Evolutionary conservation across 306 rosid species (phyloP).

Genomic region (Quercus alba): DNA sequence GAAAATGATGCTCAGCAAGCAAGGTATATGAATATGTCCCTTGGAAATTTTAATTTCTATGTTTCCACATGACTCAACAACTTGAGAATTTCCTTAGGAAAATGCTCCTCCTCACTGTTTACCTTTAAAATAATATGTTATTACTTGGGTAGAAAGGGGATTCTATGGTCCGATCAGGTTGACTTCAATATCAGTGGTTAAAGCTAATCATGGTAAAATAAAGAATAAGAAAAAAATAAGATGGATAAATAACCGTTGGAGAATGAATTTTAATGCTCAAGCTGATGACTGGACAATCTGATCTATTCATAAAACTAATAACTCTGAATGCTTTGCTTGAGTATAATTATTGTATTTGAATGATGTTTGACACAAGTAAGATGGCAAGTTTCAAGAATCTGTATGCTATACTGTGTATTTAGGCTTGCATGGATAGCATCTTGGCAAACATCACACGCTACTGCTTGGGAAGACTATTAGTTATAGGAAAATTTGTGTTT

Average conservation of each 20-base stretch:
- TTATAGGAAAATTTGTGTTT: neutral
- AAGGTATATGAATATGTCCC: conserved; percentile 27
- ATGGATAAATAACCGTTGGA: neutral
- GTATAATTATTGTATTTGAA: neutral
- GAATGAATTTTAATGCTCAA: neutral
- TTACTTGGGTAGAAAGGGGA: neutral
- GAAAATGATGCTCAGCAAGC: conserved; percentile 42
- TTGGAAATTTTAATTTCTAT: neutral
- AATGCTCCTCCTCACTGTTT: neutral
- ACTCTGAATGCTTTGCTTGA: neutral
- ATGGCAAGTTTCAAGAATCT: neutral
- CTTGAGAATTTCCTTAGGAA: neutral
- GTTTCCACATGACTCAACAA: neutral
- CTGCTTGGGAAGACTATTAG: neutral
- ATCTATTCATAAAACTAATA: neutral
- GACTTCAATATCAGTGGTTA: neutral
- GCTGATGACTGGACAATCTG: neutral
- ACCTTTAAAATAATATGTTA: neutral
- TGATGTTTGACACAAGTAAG: neutral
- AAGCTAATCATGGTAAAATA: neutral
- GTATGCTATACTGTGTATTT: neutral
- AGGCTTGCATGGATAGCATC: neutral
- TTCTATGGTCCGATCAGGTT: neutral
- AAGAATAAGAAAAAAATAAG: neutral
- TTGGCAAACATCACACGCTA: neutral